These are phyloP conservation scores for Dryas integrifolia DNA, from an alignment of 331 rosid species.

Conservation along the genomic window DNA sequence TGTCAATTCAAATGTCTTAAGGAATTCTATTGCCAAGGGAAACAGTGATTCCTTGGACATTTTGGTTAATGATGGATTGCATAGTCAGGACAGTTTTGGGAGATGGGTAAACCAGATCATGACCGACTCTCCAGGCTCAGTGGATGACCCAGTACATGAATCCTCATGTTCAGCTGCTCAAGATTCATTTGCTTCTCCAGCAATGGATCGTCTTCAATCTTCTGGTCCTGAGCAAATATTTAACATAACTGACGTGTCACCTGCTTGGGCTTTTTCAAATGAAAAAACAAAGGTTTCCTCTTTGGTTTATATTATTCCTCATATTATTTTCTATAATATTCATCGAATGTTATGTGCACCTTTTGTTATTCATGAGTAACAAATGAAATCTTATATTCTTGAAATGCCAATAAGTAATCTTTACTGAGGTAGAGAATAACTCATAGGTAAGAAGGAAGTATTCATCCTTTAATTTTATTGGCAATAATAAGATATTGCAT, in stretches of 20 bases:
- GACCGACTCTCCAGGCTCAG: conserved; percentile 58
- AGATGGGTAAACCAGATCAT: conserved; percentile 65
- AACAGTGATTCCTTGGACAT: conserved; percentile 33
- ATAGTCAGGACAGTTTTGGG: conserved; percentile 88
- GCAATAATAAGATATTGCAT: not conserved
- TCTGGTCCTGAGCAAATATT: conserved; percentile 65
- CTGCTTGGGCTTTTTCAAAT: conserved; percentile 67
- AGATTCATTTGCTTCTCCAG: conserved; percentile 40
- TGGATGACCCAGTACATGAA: conserved; percentile 46
- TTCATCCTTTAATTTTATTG: not conserved
- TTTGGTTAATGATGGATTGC: conserved; percentile 49
- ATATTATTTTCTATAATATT: conserved; percentile 10
- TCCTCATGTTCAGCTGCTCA: conserved; percentile 52
- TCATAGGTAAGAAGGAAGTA: not conserved
- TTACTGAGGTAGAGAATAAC: not conserved
- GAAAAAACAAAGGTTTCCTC: conserved; percentile 83
- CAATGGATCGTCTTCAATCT: conserved; percentile 47
- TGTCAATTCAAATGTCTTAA: conserved; percentile 38
- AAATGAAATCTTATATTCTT: not conserved
- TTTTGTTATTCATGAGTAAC: not conserved
- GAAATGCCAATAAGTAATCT: not conserved
- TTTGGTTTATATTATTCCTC: conserved; percentile 23
- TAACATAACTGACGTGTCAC: conserved; percentile 72
- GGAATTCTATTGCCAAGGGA: conserved; percentile 28
- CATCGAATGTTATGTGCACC: conserved; percentile 3